Evolutionary conservation across 179 eudicot genomes (phyloP), one percentile per base, ranked within the genome.

Genomic region (Heliamphora pulchella): DNA sequence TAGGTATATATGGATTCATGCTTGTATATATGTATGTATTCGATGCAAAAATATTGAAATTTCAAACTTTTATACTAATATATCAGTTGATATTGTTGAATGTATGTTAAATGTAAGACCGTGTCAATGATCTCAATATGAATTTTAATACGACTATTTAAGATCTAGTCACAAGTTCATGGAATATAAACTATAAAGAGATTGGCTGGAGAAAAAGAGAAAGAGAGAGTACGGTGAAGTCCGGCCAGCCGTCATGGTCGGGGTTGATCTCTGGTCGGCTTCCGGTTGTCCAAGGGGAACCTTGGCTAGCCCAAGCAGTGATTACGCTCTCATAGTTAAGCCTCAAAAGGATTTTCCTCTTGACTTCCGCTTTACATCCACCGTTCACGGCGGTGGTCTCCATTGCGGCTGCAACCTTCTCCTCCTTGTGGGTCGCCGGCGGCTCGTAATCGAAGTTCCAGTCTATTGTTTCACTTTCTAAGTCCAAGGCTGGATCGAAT

Each of bases 231-330:
- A 88, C 90, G 89, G 81, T 63, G 86, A 81, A 86, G 39, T 78
- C 69, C 0, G 90, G 90, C 92, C 91, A 89, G 59, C 87, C 87
- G 5, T 88, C 87, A n/a, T n/a, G n/a, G 39, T 11, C 58, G 39
- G 82, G 66, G 77, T 85, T 81, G 2, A 89, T 50, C 55, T 91
- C 90, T 17, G 91, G 92, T 68, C 91, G 88, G 44, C 72, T 64
- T 11, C 94, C 92, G 58, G 80, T 81, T 1, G 88, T 88, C 94
- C 94, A 91, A 8, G 92, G 94, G 0, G 85, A 85, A 70, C 80
- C 84, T 20, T 83, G 58, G 59, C 75, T 79, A 69, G 79, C 82
- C 94, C 94, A 91, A 44, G 90, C 85, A 10, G 80, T 74, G 5
- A 91, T 83, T 5, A 91, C 87, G 13, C 82, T 91, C 9, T 88